A percentile compares a stretch with the other conserved stretches of the same genome.
phyloP scores from a whole-genome alignment of 2,329 filamentous ascomycete species.

The Exophiala dermatitidis region DNA sequence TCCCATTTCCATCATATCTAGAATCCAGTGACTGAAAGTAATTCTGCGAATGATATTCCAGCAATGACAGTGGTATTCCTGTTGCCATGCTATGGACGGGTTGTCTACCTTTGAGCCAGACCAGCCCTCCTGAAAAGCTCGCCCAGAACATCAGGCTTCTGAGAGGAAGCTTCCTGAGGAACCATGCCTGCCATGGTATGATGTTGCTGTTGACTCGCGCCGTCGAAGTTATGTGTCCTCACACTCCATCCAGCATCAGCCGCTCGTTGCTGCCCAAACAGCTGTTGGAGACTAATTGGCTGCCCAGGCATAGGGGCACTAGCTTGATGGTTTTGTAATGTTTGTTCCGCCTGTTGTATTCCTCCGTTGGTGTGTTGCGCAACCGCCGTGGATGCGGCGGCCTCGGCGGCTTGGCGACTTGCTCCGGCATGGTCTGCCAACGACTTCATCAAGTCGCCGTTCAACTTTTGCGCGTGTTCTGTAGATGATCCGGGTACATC shows the following conservation, averaged over 20 bases:
- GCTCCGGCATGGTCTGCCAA: slow-evolving; percentile 48
- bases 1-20: too few species aligned
- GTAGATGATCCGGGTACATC: slow-evolving; percentile 51
- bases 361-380: slow-evolving; percentile 29
- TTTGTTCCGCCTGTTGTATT: slow-evolving; percentile 35
- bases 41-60: too few species aligned
- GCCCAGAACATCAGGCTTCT: slow-evolving; percentile 34
- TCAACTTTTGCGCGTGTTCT: slow-evolving; percentile 43
- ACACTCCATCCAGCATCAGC: slow-evolving; percentile 47
- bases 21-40: too few species aligned
- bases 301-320: slow-evolving; percentile 41
- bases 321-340: slow-evolving; percentile 21
- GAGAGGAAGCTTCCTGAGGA: slow-evolving; percentile 6
- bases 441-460: slow-evolving; percentile 44
- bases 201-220: not conserved
- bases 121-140: slow-evolving; percentile 41
- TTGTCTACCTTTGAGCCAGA: slow-evolving; percentile 27
- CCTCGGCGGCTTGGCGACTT: slow-evolving; percentile 41
- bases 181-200: not conserved
- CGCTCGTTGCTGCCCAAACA: slow-evolving; percentile 50
- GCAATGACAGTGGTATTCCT: too few species aligned
- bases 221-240: slow-evolving; percentile 37
- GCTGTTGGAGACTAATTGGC: slow-evolving; percentile 46
- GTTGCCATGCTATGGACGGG: too few species aligned
- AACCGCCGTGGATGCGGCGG: slow-evolving; percentile 31